Evolutionary conservation across 139 green algal genomes (phyloP), one percentile per base, ranked within the genome.

Genomic region (Chlamydomonas asymmetrica): DNA sequence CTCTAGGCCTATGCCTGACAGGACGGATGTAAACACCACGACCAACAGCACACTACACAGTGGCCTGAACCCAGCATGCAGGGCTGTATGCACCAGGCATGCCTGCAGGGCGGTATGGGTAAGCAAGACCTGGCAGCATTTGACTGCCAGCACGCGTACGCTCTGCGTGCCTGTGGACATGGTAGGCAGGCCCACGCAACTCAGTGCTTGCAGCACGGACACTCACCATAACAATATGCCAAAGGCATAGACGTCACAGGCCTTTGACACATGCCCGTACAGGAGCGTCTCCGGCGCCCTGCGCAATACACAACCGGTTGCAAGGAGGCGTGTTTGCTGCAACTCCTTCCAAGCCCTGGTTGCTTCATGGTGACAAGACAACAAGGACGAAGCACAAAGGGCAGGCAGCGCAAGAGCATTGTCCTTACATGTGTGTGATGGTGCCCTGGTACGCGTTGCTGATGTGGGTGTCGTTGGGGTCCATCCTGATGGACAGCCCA

Each of bases 401-500:
- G n/a, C n/a, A n/a, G n/a, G n/a, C n/a, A n/a, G n/a, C n/a, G n/a
- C n/a, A n/a, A n/a, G n/a, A n/a, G n/a, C n/a, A n/a, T n/a, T n/a
- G n/a, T n/a, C n/a, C n/a, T n/a, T n/a, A n/a, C 50, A 73, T 61
- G 52, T 61, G 52, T 27, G 52, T 61, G 52, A 61, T 5, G 25
- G 52, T 61, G 9, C 72, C 80, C 49, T 74, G 73, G 35, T 74
- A 78, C 54, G 75, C 72, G 57, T 89, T 83, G 70, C 65, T 80
- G 48, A 86, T 56, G 74, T 89, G 81, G 0, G 71, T 83, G 20
- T 74, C 61, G 6, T 59, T 31, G 27, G 56, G 41, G 35, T 78
- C 57, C 38, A 89, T 39, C 45, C 67, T 73, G 50, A 87, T 60
- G 48, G 63, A 80, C 57, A 88, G 52, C 2, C 83, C 83, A 64